Percentiles rank a stretch among this genome's conserved stretches.
phyloP scores from a whole-genome alignment of 2,329 filamentous ascomycete species.

The Diaporthe vexans region DNA sequence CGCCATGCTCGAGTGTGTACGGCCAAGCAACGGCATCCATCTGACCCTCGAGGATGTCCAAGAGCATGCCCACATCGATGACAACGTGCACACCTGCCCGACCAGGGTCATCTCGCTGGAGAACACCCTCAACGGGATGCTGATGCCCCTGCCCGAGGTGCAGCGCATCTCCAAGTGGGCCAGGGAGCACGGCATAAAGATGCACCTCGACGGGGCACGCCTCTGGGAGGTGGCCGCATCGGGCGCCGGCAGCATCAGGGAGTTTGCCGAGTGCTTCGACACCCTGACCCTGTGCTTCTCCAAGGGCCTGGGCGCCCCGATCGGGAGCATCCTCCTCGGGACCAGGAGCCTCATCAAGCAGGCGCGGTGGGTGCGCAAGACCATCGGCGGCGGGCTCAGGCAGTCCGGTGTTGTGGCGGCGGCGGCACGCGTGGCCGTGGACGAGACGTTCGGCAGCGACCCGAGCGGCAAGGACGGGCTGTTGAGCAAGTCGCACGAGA shows the following conservation, averaged over 20 bases:
- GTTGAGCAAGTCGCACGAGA: constrained; percentile 71
- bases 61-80: constrained; percentile 72
- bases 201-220: constrained; percentile 67
- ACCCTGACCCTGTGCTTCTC: constrained; percentile 72
- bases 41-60: constrained; percentile 83
- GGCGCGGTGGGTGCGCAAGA: constrained; percentile 83
- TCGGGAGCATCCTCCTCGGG: constrained; percentile 63
- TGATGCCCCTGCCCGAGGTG: constrained; percentile 82
- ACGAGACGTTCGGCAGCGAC: constrained; percentile 80
- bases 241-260: constrained; percentile 57
- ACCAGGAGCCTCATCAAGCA: constrained; percentile 70
- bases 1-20: constrained; percentile 76
- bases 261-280: constrained; percentile 62
- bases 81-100: constrained; percentile 83
- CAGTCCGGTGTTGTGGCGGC: constrained; percentile 84
- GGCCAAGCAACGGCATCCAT: constrained; percentile 79
- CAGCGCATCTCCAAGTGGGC: constrained; percentile 80
- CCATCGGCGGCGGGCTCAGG: constrained; percentile 82
- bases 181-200: constrained; percentile 59
- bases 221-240: constrained; percentile 65
- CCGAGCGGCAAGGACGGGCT: constrained; percentile 72
- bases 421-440: constrained; percentile 81
- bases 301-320: constrained; percentile 67
- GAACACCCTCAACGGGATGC: constrained; percentile 84
- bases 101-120: constrained; percentile 87